These are phyloP conservation scores for Cryptococcus wingfieldii DNA, from an alignment of 1,284 basidiomycete species.

Conservation along the genomic window DNA sequence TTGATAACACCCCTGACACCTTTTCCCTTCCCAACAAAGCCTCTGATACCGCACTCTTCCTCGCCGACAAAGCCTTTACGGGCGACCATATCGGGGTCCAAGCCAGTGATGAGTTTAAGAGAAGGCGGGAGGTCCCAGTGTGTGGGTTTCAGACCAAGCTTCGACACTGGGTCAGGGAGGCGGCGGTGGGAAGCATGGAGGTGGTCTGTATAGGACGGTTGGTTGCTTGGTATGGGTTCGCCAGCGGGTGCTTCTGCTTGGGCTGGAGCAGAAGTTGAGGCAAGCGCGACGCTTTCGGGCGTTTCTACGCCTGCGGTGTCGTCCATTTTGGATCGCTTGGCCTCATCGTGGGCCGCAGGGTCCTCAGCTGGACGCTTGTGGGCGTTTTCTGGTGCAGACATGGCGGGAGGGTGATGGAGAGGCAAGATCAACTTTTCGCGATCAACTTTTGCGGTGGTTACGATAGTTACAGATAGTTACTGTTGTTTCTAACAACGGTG, in stretches of 20 bases:
- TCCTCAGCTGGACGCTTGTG: background rate
- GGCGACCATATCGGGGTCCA: slow-evolving; percentile 25
- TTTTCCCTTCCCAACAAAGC: slow-evolving; percentile 71
- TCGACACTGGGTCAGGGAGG: slow-evolving; percentile 28
- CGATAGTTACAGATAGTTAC: no score
- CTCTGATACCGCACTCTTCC: slow-evolving; percentile 82
- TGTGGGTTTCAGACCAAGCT: slow-evolving; percentile 34
- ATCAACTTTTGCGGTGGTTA: no score
- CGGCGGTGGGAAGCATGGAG: slow-evolving; percentile 10
- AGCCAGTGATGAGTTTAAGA: slow-evolving; percentile 32
- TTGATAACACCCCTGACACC: slow-evolving; percentile 85
- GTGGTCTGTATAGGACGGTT: slow-evolving; percentile 6
- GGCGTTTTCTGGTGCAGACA: background rate
- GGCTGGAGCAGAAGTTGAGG: background rate
- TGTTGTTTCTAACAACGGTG: no score
- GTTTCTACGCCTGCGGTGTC: background rate
- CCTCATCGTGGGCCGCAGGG: background rate
- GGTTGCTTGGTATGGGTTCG: background rate
- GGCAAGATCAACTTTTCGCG: background rate
- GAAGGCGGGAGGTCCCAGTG: slow-evolving; percentile 36
- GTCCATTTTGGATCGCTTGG: background rate
- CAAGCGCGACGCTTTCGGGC: background rate
- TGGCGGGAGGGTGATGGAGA: background rate
- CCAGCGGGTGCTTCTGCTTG: background rate
- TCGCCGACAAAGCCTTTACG: slow-evolving; percentile 58